Evolutionary conservation across 225 moss, liverwort and hornwort species (phyloP).

Genomic region (Marchantia paleacea): DNA sequence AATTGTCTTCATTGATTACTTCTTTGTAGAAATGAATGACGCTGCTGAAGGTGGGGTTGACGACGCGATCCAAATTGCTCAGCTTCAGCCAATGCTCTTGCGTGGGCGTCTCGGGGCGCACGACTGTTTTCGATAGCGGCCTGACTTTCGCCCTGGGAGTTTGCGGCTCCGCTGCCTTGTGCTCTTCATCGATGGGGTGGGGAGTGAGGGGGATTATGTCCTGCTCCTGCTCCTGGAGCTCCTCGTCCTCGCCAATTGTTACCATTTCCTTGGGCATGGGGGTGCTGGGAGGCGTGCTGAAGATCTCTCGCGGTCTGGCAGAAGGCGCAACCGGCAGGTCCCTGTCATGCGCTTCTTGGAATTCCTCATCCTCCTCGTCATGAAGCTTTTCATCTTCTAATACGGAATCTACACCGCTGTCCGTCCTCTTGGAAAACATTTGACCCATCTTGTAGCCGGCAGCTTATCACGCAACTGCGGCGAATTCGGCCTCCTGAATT

Average conservation of each 20-base stretch:
- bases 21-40: constrained; percentile 39
- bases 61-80: constrained; percentile 41
- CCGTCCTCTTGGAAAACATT: constrained; percentile 2
- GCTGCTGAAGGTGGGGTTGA: constrained; percentile 46
- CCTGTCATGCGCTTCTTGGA: not conserved
- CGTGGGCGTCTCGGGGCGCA: constrained; percentile 17
- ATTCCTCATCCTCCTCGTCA: not conserved
- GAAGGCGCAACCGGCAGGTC: too few species aligned
- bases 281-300: constrained; percentile 8
- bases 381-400: not conserved
- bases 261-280: not conserved
- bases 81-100: constrained; percentile 38
- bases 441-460: not conserved
- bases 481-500: too few species aligned
- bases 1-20: constrained; percentile 13
- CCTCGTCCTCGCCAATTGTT: constrained; percentile 14
- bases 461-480: too few species aligned
- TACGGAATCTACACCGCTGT: not conserved
- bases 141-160: constrained; percentile 10
- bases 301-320: not conserved
- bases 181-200: not conserved
- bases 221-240: not conserved
- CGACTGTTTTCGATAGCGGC: constrained; percentile 14
- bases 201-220: not conserved
- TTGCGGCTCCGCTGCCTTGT: too few species aligned